Evolutionary conservation across 495 filamentous ascomycete genomes (phyloP).

Genomic region (Cetradonia linearis): DNA sequence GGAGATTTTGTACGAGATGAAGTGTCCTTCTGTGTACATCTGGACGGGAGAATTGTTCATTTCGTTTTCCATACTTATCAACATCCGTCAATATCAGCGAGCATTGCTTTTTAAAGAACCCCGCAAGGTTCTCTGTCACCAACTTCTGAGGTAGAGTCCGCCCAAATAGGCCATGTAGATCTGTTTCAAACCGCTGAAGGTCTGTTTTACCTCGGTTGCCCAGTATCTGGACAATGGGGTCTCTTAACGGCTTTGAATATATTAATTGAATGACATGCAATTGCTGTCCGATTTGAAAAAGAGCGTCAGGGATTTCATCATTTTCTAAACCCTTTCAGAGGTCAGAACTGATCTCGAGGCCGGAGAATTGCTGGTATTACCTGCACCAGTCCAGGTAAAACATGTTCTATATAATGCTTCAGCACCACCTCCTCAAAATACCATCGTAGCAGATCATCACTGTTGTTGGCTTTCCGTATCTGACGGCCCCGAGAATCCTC

Average conservation of each 20-base stretch:
- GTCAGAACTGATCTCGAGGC: constrained; percentile 9
- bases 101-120: constrained; percentile 44
- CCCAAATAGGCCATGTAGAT: constrained; percentile 55
- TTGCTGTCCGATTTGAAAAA: constrained; percentile 35
- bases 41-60: constrained; percentile 16
- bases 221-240: constrained; percentile 33
- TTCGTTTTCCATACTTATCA: constrained; percentile 20
- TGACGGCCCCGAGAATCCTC: constrained; percentile 16
- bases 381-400: constrained; percentile 31
- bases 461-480: constrained; percentile 10
- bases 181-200: constrained; percentile 43
- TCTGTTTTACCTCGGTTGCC: constrained; percentile 27
- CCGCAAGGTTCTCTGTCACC: constrained; percentile 42
- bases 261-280: constrained; percentile 37
- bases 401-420: constrained; percentile 40
- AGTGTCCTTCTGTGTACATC: constrained; percentile 25
- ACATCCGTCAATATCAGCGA: constrained; percentile 46
- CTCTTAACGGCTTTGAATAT: constrained; percentile 39
- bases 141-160: constrained; percentile 48
- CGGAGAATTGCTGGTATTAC: constrained; percentile 26
- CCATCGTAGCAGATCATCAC: constrained; percentile 38
- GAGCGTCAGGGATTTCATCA: constrained; percentile 25
- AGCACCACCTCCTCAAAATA: constrained; percentile 44
- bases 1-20: constrained; percentile 49
- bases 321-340: constrained; percentile 29